Conservation (phyloP, 176 grass and related monocot genomes). For the sorghum (Sorghum bicolor) region Sorghum_bicolor_NCBIv3 NC_012872.2:57362001-57362500, state of each 20-base stretch:
- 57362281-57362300: neutral
- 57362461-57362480: neutral
- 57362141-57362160: neutral
- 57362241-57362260: neutral
- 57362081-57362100: neutral
- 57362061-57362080: neutral
- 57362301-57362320: neutral
- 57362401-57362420: neutral
- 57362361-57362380: neutral
- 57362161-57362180: neutral
- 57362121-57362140: neutral
- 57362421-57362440: neutral
- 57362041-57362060: constrained; percentile 4
- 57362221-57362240: neutral
- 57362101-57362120: neutral
- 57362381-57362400: neutral
- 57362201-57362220: neutral
- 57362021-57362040: neutral
- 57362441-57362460: neutral
- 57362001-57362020: neutral
- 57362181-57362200: neutral
- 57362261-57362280: neutral
- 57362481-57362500: neutral
- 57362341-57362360: neutral
- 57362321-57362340: neutral